Evolutionary conservation across 2,329 filamentous ascomycete species (phyloP), one percentile per base, ranked within the genome.

Genomic region (Zasmidium citrigriseum): DNA sequence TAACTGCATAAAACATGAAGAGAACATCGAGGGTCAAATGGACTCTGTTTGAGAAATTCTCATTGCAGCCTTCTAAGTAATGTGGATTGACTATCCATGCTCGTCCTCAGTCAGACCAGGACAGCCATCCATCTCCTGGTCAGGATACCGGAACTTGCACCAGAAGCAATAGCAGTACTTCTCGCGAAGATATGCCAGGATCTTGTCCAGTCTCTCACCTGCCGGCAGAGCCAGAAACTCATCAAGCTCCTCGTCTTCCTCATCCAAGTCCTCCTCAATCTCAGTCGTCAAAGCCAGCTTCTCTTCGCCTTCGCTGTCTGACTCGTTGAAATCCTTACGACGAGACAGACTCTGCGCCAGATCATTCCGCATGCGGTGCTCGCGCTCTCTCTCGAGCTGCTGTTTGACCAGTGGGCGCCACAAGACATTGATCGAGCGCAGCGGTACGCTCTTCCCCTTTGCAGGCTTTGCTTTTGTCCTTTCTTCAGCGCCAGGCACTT

Each of bases 131-230:
- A 97, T 87, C n/a, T 78, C 75, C 34, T 78, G 78, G 69, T 91
- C 86, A 0, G 86, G 83, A 72, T 97, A 99, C 53, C 80, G 80
- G 74, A 83, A 89, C 73, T 97, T 98, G 76, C 95, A 99, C 90
- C 93, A 99, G 72, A 97, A 96, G 77, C 95, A 99, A 72, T 99
- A 99, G 46, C 81, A 76, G 69, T 91, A 85, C 69, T 83, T 83
- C 50, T 86, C 79, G 38, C 95, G 83, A 54, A 99, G 74, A 74
- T 90, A 87, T 18, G 77, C 73, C 10, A 96, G 82, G 14, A 96
- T 74, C 65, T 80, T 85, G 9, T 79, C 76, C 61, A 98, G 76
- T 64, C 86, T 84, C 67, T 96, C 89, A 1, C 78, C 77, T 1
- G 86, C 79, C 21, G 86, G 83, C 46, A 93, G 77, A 1, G 82